phyloP scores from a whole-genome alignment of 495 filamentous ascomycete species.

The Thermochaetoides thermophila region DNA sequence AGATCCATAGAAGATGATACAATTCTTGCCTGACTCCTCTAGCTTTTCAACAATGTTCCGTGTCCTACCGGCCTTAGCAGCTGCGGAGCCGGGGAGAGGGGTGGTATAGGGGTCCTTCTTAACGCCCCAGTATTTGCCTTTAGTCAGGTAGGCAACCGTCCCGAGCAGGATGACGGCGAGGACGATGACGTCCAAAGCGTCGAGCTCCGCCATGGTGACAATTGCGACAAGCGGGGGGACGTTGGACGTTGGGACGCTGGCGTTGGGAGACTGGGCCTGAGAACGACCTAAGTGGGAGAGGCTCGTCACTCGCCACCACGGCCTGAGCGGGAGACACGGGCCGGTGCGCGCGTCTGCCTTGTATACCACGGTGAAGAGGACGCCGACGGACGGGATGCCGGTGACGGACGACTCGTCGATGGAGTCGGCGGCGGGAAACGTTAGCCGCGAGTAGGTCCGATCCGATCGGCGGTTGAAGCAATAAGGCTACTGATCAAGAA shows the following conservation, averaged over 20 bases:
- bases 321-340: no score
- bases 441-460: conserved; percentile 4
- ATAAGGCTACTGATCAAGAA: conserved; percentile 1
- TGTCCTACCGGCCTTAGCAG: conserved; percentile 70
- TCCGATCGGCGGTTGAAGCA: conserved; percentile 1
- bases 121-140: conserved; percentile 81
- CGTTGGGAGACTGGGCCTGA: not conserved
- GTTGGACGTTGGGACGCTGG: no score
- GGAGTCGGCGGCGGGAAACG: conserved; percentile 9
- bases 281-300: not conserved
- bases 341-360: no score
- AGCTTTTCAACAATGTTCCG: conserved; percentile 90
- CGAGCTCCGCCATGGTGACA: conserved; percentile 74
- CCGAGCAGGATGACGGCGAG: conserved; percentile 71
- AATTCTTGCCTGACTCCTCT: conserved; percentile 91
- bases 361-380: no score
- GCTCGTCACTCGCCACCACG: not conserved
- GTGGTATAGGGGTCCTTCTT: conserved; percentile 77
- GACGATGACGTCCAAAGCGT: conserved; percentile 87
- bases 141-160: conserved; percentile 91
- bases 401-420: no score
- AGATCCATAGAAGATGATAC: conserved; percentile 94
- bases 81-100: conserved; percentile 51
- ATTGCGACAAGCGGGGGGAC: not conserved
- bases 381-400: no score